These are phyloP conservation scores for Tricharina praecox DNA, from an alignment of 495 filamentous ascomycete species.

Conservation along the genomic window DNA sequence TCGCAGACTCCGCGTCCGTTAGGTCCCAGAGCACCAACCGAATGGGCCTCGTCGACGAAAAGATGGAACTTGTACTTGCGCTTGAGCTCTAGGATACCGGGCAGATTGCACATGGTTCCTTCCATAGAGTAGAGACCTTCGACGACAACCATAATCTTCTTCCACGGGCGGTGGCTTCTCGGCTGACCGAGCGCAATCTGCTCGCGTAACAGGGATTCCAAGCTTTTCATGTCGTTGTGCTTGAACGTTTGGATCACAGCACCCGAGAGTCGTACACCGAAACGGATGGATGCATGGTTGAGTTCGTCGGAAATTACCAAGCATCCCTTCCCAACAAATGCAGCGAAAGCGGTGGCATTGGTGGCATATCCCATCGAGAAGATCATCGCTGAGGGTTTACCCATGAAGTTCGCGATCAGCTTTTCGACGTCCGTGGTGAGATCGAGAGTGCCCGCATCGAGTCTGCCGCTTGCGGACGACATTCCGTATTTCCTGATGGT, in stretches of 20 bases:
- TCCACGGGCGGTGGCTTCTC: constrained; percentile 92
- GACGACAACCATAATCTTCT: constrained; percentile 92
- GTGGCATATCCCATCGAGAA: constrained; percentile 98
- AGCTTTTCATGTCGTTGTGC: constrained; percentile 83
- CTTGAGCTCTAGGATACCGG: constrained; percentile 68
- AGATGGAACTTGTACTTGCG: constrained; percentile 91
- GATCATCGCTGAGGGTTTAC: constrained; percentile 85
- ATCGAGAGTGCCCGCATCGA: constrained; percentile 74
- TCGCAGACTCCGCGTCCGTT: constrained; percentile 85
- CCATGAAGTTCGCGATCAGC: constrained; percentile 73
- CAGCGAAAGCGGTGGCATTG: constrained; percentile 78
- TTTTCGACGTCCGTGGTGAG: constrained; percentile 77
- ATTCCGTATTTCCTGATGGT: constrained; percentile 69
- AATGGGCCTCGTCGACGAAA: constrained; percentile 94
- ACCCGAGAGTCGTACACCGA: constrained; percentile 81
- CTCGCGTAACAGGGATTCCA: constrained; percentile 72
- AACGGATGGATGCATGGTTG: constrained; percentile 93
- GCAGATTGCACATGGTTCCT: constrained; percentile 92
- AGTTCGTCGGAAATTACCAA: constrained; percentile 92
- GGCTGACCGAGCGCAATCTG: constrained; percentile 91
- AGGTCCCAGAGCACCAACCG: constrained; percentile 82
- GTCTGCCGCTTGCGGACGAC: constrained; percentile 58
- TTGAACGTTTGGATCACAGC: constrained; percentile 91
- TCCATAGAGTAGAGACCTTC: constrained; percentile 99
- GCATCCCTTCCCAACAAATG: constrained; percentile 76